phyloP scores from a whole-genome alignment of 2,329 filamentous ascomycete species.

The Fusarium pseudocircinatum region DNA sequence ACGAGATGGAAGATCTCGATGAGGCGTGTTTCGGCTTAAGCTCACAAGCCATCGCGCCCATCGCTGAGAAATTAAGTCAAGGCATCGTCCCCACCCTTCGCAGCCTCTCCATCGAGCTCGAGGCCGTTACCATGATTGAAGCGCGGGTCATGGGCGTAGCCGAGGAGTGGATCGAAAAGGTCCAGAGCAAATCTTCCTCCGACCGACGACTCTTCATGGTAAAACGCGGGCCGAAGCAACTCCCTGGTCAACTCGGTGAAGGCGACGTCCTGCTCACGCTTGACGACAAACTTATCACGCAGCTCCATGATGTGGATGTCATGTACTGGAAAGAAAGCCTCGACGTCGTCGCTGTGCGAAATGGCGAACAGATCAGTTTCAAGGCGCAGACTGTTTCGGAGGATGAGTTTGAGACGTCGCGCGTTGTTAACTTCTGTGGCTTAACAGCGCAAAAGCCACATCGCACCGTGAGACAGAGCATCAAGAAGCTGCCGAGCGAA shows the following conservation, averaged over 20 bases:
- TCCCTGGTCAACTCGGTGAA: conserved; percentile 73
- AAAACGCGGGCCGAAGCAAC: conserved; percentile 75
- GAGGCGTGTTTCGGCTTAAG: conserved; percentile 74
- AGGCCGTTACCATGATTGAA: conserved; percentile 95
- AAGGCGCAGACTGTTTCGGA: conserved; percentile 86
- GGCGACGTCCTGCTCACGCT: conserved; percentile 92
- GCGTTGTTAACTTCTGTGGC: conserved; percentile 92
- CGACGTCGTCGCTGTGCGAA: conserved; percentile 87
- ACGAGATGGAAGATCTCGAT: conserved; percentile 50
- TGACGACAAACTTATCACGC: conserved; percentile 90
- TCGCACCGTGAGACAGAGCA: conserved; percentile 95
- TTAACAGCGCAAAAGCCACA: conserved; percentile 92
- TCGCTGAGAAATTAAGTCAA: conserved; percentile 84
- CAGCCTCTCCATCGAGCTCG: conserved; percentile 93
- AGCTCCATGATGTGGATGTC: conserved; percentile 89
- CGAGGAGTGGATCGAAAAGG: conserved; percentile 93
- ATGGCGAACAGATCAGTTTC: conserved; percentile 80
- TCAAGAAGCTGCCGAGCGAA: conserved; percentile 95
- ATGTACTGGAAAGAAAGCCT: conserved; percentile 92
- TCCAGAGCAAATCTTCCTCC: conserved; percentile 86
- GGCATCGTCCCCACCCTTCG: conserved; percentile 82
- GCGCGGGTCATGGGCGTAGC: conserved; percentile 96
- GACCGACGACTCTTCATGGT: conserved; percentile 99
- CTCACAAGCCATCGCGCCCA: conserved; percentile 85
- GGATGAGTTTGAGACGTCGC: conserved; percentile 90